phyloP scores from a whole-genome alignment of 2,329 filamentous ascomycete species.

The Alternaria metachromatica region DNA sequence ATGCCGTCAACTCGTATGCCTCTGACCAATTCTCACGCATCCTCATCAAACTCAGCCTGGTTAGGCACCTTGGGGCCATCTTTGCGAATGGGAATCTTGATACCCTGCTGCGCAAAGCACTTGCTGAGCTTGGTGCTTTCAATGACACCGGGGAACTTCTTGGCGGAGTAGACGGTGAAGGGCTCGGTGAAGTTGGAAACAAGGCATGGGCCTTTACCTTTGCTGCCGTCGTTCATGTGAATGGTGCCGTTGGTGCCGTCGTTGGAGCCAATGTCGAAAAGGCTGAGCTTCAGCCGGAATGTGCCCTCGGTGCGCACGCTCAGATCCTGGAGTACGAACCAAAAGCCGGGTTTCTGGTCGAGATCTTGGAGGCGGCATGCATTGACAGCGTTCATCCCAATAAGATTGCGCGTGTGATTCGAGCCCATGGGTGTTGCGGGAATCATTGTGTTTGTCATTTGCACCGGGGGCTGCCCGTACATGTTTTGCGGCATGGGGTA shows the following conservation, averaged over 20 bases:
- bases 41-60: constrained; percentile 54
- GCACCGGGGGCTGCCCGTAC: not conserved
- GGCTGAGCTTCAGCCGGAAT: constrained; percentile 79
- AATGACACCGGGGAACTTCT: constrained; percentile 97
- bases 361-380: constrained; percentile 83
- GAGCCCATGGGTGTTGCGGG: constrained; percentile 56
- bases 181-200: constrained; percentile 85
- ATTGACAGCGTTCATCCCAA: constrained; percentile 88
- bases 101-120: constrained; percentile 89
- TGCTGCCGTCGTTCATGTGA: constrained; percentile 57
- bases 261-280: constrained; percentile 79
- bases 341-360: constrained; percentile 83
- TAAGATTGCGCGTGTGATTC: constrained; percentile 88
- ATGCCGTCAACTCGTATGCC: not conserved
- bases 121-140: constrained; percentile 92
- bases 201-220: constrained; percentile 78
- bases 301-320: constrained; percentile 91
- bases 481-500: not conserved
- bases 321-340: constrained; percentile 96
- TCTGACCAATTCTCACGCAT: constrained; percentile 33
- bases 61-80: constrained; percentile 66
- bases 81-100: constrained; percentile 95
- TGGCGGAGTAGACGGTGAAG: constrained; percentile 94
- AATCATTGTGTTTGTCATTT: constrained; percentile 11
- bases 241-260: constrained; percentile 62